These are phyloP conservation scores for Spatholobus suberectus DNA, from an alignment of 306 rosid genomes.

Conservation along the genomic window DNA sequence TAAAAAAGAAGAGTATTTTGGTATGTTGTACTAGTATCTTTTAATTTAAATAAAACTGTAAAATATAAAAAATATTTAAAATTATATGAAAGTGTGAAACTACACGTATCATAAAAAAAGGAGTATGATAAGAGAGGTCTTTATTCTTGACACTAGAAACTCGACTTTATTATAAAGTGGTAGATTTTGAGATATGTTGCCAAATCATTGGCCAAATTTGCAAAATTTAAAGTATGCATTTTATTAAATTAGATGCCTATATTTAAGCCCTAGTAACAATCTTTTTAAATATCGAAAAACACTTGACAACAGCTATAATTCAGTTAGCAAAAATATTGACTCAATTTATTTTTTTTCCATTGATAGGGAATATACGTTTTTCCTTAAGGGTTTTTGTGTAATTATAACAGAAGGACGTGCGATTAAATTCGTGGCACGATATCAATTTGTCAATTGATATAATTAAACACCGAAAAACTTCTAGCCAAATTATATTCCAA, in stretches of 20 bases:
- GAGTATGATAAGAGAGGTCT: background rate
- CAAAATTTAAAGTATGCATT: background rate
- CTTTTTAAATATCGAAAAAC: background rate
- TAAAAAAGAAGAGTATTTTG: background rate
- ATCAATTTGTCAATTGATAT: background rate
- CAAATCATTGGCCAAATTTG: background rate
- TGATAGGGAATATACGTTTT: background rate
- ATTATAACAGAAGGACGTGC: background rate
- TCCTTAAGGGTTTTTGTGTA: slow-evolving; percentile 26
- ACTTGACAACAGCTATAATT: background rate
- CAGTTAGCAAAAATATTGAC: slow-evolving; percentile 1
- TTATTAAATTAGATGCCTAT: background rate
- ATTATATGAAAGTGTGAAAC: background rate
- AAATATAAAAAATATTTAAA: background rate
- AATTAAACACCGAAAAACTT: slow-evolving; percentile 18
- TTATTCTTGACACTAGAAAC: background rate
- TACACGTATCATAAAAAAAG: background rate
- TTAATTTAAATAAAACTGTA: background rate
- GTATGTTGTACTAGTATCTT: background rate
- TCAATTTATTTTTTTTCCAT: background rate
- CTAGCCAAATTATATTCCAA: background rate
- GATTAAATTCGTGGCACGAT: background rate
- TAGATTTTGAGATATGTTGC: background rate
- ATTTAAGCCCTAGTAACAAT: background rate
- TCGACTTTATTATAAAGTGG: background rate